Evolutionary conservation across 1,284 basidiomycete genomes (phyloP).

Genomic region (Sporisorium exsertum): DNA sequence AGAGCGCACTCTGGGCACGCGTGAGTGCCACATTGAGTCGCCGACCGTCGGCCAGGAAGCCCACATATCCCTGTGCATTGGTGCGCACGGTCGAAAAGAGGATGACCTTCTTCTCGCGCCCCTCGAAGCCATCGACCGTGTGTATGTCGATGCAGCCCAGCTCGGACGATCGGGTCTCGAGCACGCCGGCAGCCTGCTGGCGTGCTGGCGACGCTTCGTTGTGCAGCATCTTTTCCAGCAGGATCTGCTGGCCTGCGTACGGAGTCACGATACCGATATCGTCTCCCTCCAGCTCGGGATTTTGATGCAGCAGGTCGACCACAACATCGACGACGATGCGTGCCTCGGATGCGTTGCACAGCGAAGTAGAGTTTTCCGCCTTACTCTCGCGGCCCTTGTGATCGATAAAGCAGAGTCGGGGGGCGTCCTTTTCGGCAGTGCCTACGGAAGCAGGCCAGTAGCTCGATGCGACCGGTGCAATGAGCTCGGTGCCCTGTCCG

Average conservation of each 20-base stretch:
- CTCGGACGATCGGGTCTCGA: slow-evolving; percentile 33
- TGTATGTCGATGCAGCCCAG: slow-evolving; percentile 80
- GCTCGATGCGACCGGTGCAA: slow-evolving; percentile 48
- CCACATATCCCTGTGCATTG: slow-evolving; percentile 77
- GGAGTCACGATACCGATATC: slow-evolving; percentile 67
- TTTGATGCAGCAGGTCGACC: slow-evolving; percentile 55
- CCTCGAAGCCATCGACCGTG: slow-evolving; percentile 95
- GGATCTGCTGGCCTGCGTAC: slow-evolving; percentile 61
- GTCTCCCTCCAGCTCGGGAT: slow-evolving; percentile 49
- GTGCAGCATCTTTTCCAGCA: slow-evolving; percentile 58
- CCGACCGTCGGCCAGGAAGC: slow-evolving; percentile 92
- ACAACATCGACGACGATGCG: slow-evolving; percentile 66
- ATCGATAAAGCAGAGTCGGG: slow-evolving; percentile 51
- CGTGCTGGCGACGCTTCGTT: slow-evolving; percentile 38
- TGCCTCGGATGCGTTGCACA: slow-evolving; percentile 59
- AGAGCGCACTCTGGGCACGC: slow-evolving; percentile 86
- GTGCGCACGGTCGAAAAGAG: slow-evolving; percentile 92
- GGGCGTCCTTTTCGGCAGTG: neutral
- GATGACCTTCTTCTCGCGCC: slow-evolving; percentile 94
- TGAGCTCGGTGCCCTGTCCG: slow-evolving; percentile 72
- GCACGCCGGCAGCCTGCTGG: slow-evolving; percentile 14
- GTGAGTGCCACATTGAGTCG: slow-evolving; percentile 97
- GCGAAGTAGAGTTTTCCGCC: slow-evolving; percentile 53
- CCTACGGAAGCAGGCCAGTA: slow-evolving; percentile 30
- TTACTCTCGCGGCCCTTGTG: slow-evolving; percentile 52